Percentiles rank a stretch among this genome's conserved stretches.
Conservation (phyloP, 495 filamentous ascomycete genomes). For the Penicillium bialowiezense region DNA sequence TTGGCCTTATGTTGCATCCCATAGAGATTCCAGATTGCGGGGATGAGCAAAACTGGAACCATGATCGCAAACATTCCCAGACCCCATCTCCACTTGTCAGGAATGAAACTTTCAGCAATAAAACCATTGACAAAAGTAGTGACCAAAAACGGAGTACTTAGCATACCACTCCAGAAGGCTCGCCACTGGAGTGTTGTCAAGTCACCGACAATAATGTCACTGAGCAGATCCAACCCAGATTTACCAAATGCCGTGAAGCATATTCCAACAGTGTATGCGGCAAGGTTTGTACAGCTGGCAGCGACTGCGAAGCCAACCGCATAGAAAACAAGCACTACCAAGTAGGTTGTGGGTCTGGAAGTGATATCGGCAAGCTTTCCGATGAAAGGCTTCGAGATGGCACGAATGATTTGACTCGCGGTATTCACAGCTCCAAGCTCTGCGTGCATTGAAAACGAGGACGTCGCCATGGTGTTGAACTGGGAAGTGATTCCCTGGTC, state of each 20-base stretch:
- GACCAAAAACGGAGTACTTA: background rate
- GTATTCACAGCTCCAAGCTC: background rate
- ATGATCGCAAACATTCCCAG: background rate
- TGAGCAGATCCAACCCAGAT: background rate
- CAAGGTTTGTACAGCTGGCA: background rate
- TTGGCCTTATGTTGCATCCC: background rate
- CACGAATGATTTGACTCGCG: background rate
- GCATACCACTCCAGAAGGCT: background rate
- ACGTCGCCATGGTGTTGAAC: background rate
- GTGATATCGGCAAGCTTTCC: background rate
- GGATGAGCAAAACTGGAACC: background rate
- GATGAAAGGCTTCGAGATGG: slow-evolving; percentile 1
- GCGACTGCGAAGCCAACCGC: background rate
- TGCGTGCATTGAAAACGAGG: background rate
- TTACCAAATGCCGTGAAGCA: slow-evolving; percentile 1
- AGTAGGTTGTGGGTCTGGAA: background rate
- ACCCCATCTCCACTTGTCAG: background rate
- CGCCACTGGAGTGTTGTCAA: background rate
- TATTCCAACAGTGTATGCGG: background rate
- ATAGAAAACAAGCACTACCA: background rate
- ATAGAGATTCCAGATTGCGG: background rate
- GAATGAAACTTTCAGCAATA: background rate
- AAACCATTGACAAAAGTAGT: background rate
- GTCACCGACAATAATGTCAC: background rate
- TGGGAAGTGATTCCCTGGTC: background rate